These are phyloP conservation scores for Sicyos edulis DNA, from an alignment of 306 rosid genomes.

Conservation along the genomic window DNA sequence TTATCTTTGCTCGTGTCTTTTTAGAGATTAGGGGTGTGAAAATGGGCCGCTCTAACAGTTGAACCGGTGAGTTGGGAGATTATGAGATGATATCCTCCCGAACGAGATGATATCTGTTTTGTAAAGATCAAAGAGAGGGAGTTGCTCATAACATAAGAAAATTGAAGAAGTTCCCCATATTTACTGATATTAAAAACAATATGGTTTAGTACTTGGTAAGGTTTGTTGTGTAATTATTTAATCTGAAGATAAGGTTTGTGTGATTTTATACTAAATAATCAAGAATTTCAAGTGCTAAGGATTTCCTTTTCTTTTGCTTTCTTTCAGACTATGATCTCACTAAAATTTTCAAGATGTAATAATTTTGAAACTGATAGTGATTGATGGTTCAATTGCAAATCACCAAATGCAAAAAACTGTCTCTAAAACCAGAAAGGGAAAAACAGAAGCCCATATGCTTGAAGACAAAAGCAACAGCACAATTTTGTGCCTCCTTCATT, in stretches of 20 bases:
- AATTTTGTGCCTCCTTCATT: constrained; percentile 1
- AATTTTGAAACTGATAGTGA: constrained; percentile 15
- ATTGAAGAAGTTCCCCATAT: background rate
- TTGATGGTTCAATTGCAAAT: constrained; percentile 9
- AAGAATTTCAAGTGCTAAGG: background rate
- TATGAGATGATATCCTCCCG: background rate
- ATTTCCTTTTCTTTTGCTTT: background rate
- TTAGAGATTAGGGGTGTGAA: too few species aligned
- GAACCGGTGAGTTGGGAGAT: background rate
- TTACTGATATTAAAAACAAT: background rate
- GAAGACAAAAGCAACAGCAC: constrained; percentile 2
- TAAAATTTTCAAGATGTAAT: constrained; percentile 1
- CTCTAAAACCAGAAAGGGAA: background rate
- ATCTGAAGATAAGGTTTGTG: background rate
- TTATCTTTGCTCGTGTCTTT: too few species aligned
- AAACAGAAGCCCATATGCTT: background rate
- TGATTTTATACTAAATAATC: background rate
- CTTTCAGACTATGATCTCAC: constrained; percentile 3
- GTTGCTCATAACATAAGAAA: background rate
- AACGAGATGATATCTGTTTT: background rate
- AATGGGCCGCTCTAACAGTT: too few species aligned
- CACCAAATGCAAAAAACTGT: background rate
- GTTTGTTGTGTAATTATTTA: background rate
- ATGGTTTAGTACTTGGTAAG: background rate
- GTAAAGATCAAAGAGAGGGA: background rate